Percentiles rank a stretch among this genome's conserved stretches.
Evolutionary conservation across 306 rosid genomes (phyloP).

Genomic region (Elaeagnus macrophylla): DNA sequence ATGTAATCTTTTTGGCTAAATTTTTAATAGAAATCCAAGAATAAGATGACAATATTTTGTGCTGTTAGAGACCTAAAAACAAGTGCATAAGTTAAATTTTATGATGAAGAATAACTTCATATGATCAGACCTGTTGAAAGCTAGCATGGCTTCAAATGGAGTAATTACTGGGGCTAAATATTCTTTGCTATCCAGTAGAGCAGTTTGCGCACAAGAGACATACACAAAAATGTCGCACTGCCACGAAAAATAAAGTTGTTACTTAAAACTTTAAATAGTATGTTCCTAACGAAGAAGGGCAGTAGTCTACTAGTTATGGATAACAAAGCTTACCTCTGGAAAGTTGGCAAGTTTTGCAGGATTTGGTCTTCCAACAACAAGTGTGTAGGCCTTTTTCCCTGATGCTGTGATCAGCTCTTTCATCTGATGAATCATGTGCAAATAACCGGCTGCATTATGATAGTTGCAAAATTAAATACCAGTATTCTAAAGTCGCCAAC

Average conservation of each 20-base stretch:
- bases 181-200: constrained; percentile 88
- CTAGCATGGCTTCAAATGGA: constrained; percentile 82
- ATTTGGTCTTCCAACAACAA: constrained; percentile 87
- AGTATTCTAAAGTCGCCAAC: too few species aligned
- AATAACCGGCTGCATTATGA: constrained; percentile 74
- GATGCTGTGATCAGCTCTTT: constrained; percentile 63
- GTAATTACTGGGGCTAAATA: constrained; percentile 89
- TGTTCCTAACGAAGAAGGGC: background rate
- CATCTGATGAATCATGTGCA: constrained; percentile 71
- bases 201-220: constrained; percentile 90
- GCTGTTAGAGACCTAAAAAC: background rate
- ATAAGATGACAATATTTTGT: background rate
- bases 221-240: constrained; percentile 87
- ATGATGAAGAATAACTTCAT: background rate
- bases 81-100: background rate
- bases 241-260: constrained; percentile 15
- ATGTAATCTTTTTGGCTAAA: background rate
- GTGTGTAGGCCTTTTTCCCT: constrained; percentile 77
- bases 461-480: background rate
- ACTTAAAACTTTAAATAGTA: constrained; percentile 4
- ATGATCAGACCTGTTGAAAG: constrained; percentile 61
- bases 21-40: background rate
- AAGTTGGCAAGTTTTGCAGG: constrained; percentile 98
- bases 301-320: background rate
- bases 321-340: constrained; percentile 60